These are phyloP conservation scores for Fusarium kyushuense DNA, from an alignment of 2,329 filamentous ascomycete genomes.

Conservation along the genomic window DNA sequence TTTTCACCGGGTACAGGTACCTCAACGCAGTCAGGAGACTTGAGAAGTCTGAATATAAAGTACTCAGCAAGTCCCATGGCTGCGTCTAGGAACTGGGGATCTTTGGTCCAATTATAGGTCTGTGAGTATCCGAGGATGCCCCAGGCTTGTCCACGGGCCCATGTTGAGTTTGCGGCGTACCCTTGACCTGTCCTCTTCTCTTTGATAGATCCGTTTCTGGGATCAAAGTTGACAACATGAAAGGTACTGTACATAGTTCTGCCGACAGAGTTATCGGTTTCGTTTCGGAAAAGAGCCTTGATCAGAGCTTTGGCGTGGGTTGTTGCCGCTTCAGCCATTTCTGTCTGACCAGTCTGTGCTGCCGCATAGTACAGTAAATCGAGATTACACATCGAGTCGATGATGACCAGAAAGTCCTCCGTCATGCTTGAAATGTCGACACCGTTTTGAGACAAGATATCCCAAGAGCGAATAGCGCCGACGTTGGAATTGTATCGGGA, in stretches of 20 bases:
- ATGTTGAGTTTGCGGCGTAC: conserved; percentile 59
- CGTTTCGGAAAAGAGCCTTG: conserved; percentile 56
- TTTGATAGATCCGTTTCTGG: conserved; percentile 57
- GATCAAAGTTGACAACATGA: conserved; percentile 65
- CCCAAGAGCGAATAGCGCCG: conserved; percentile 63
- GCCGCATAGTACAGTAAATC: conserved; percentile 55
- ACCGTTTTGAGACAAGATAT: conserved; percentile 51
- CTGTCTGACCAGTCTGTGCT: conserved; percentile 46
- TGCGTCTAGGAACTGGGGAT: conserved; percentile 57
- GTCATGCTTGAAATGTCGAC: conserved; percentile 50
- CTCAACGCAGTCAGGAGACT: conserved; percentile 49
- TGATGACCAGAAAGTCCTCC: conserved; percentile 56
- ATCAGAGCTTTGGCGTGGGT: conserved; percentile 58
- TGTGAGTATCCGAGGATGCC: conserved; percentile 63
- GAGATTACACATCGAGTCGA: conserved; percentile 58
- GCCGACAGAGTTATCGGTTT: conserved; percentile 38
- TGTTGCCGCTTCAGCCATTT: conserved; percentile 49
- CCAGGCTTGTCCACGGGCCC: conserved; percentile 66
- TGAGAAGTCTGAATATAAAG: conserved; percentile 59
- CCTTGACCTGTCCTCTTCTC: conserved; percentile 63
- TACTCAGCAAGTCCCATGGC: conserved; percentile 62
- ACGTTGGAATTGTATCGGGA: conserved; percentile 58
- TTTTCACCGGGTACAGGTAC: conserved; percentile 17
- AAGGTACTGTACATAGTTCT: conserved; percentile 52
- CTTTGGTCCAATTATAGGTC: conserved; percentile 62